Evolutionary conservation across 2,329 filamentous ascomycete species (phyloP).

Genomic region (Aspergillus ruber): DNA sequence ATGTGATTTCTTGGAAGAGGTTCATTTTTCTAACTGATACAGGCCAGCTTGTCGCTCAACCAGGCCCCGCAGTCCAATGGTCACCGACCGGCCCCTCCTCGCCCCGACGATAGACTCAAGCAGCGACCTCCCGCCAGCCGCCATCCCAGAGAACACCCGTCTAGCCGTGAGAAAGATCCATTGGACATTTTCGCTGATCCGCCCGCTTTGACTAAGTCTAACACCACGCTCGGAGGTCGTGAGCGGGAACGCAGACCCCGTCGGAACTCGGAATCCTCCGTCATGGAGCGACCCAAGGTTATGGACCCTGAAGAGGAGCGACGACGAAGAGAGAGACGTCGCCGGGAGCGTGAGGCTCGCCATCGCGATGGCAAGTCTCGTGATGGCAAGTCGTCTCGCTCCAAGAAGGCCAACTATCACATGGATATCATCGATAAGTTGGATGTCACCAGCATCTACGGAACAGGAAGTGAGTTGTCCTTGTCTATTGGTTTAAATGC

Average conservation of each 20-base stretch:
- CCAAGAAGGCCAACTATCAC: conserved; percentile 34
- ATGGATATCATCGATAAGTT: conserved; percentile 94
- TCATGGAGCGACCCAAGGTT: conserved; percentile 47
- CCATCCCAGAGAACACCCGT: conserved; percentile 19
- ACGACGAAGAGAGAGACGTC: conserved; percentile 43
- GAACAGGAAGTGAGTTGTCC: conserved; percentile 67
- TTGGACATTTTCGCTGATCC: conserved; percentile 47
- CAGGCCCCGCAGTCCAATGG: conserved; percentile 29
- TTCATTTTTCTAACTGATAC: conserved; percentile 4
- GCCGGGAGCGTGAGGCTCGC: conserved; percentile 46
- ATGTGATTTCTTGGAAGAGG: neutral
- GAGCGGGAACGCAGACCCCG: conserved; percentile 41
- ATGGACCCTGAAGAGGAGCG: conserved; percentile 45
- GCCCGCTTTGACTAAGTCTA: conserved; percentile 22
- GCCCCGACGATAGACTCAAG: conserved; percentile 29
- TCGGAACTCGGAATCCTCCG: conserved; percentile 59
- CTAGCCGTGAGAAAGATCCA: conserved; percentile 24
- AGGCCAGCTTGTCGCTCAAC: conserved; percentile 37
- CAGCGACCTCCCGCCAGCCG: conserved; percentile 21
- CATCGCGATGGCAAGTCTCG: conserved; percentile 28
- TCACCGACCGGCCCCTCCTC: conserved; percentile 27
- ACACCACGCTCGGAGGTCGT: conserved; percentile 24
- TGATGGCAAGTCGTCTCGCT: conserved; percentile 29
- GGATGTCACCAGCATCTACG: conserved; percentile 93
- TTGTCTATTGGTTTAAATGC: neutral